Conservation (phyloP, 176 grass and related monocot species). For the Oryza punctata region DNA sequence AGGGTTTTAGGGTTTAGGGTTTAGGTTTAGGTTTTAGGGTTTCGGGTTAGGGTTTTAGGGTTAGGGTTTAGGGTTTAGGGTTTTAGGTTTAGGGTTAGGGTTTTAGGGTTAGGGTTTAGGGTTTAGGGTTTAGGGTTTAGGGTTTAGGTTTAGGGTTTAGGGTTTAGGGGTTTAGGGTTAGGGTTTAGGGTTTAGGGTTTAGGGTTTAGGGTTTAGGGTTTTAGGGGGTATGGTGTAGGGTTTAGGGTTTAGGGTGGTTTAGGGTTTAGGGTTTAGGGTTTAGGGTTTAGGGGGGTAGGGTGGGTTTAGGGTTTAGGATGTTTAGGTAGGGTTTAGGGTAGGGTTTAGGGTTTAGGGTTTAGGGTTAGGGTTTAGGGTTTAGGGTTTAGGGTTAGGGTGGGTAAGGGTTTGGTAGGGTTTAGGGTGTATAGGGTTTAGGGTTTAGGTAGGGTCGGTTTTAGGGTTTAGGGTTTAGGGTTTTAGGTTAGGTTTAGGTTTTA, state of each 20-base stretch:
- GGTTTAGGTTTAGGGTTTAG: slow-evolving; percentile 36
- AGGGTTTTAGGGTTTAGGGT: slow-evolving; percentile 44
- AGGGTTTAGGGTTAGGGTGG: slow-evolving; percentile 35
- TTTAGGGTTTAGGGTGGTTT: too few relatives aligned
- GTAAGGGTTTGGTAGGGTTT: too few relatives aligned
- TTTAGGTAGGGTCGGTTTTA: too few relatives aligned
- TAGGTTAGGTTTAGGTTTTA: slow-evolving; percentile 36
- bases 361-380: slow-evolving; percentile 36
- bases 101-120: slow-evolving; percentile 39
- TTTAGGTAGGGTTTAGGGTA: slow-evolving; percentile 29
- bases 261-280: slow-evolving; percentile 44
- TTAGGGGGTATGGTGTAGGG: too few relatives aligned
- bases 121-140: slow-evolving; percentile 25
- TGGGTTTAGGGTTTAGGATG: slow-evolving; percentile 43
- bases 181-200: too few relatives aligned
- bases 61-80: too few relatives aligned
- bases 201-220: slow-evolving; percentile 37
- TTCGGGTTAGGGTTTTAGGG: too few relatives aligned
- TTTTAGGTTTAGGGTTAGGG: too few relatives aligned
- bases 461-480: slow-evolving; percentile 41
- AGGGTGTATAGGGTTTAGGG: slow-evolving; percentile 40
- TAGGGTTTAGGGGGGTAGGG: slow-evolving; percentile 41
- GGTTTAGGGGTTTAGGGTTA: too few relatives aligned
- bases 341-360: slow-evolving; percentile 33
- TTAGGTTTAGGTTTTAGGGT: slow-evolving; percentile 41